Percentiles rank a stretch among this genome's conserved stretches.
These are phyloP conservation scores for Brassica rapa DNA, from an alignment of 345 rosid species.

Conservation along the genomic window DNA sequence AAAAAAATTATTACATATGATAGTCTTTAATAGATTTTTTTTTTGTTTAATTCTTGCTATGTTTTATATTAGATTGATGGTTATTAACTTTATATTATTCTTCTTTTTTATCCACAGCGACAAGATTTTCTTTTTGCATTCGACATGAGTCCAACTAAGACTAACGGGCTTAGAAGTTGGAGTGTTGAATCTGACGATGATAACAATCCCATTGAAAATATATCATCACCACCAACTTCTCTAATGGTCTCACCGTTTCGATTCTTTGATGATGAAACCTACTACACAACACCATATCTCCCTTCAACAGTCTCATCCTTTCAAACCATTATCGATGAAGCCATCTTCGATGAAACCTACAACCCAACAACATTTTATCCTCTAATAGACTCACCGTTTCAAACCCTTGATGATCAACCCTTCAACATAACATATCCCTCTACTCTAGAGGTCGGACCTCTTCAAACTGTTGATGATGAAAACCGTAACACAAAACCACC, in stretches of 20 bases:
- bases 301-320: neutral
- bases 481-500: neutral
- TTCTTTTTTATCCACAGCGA: neutral
- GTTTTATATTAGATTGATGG: neutral
- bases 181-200: neutral
- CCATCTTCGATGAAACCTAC: neutral
- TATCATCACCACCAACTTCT: neutral
- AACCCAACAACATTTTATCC: neutral
- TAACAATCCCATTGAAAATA: neutral
- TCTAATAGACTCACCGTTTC: neutral
- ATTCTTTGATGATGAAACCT: neutral
- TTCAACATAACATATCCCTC: neutral
- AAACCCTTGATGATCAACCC: neutral
- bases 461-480: neutral
- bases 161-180: neutral
- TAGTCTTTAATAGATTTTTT: neutral
- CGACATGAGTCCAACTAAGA: neutral
- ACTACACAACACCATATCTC: neutral
- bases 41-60: neutral
- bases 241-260: neutral
- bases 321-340: neutral
- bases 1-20: neutral
- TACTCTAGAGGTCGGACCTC: neutral
- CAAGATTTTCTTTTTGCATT: neutral
- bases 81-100: neutral